phyloP scores from a whole-genome alignment of 2,329 filamentous ascomycete genomes.

The Aspergillus awamori region DNA sequence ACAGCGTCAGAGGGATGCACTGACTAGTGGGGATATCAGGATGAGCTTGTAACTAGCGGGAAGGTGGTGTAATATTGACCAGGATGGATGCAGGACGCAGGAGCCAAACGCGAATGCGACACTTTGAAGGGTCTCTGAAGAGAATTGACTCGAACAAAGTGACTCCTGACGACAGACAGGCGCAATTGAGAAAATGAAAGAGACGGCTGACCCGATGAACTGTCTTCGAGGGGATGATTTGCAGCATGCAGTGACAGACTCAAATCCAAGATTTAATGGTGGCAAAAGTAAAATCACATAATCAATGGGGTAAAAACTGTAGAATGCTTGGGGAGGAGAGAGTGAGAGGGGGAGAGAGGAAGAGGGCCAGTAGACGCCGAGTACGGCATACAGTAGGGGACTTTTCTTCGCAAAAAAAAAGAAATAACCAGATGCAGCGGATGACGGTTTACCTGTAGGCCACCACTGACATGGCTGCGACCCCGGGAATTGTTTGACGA shows the following conservation, averaged over 20 bases:
- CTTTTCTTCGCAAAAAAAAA: slow-evolving; percentile 3
- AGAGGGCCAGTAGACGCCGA: neutral
- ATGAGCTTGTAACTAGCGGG: slow-evolving; percentile 41
- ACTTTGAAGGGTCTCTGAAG: slow-evolving; percentile 21
- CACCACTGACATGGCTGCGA: neutral
- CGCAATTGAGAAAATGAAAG: slow-evolving; percentile 4
- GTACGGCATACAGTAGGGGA: slow-evolving; percentile 3
- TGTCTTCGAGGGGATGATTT: slow-evolving; percentile 24
- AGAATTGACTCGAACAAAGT: slow-evolving; percentile 19
- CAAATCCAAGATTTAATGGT: neutral
- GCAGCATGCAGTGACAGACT: slow-evolving; percentile 23
- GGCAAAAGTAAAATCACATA: neutral
- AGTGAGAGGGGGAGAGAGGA: neutral
- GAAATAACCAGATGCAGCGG: slow-evolving; percentile 6
- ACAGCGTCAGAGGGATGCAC: slow-evolving; percentile 22
- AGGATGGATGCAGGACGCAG: slow-evolving; percentile 42
- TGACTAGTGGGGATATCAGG: slow-evolving; percentile 33
- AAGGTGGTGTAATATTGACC: slow-evolving; percentile 43
- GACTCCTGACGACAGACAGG: slow-evolving; percentile 10
- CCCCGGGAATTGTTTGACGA: slow-evolving; percentile 5
- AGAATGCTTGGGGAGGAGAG: neutral
- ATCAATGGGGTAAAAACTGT: neutral
- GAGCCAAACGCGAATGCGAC: slow-evolving; percentile 31
- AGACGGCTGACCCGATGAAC: slow-evolving; percentile 1
- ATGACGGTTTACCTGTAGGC: slow-evolving; percentile 5